Evolutionary conservation across 768 basidiomycete species (phyloP).

Genomic region (Pisolithus orientalis): DNA sequence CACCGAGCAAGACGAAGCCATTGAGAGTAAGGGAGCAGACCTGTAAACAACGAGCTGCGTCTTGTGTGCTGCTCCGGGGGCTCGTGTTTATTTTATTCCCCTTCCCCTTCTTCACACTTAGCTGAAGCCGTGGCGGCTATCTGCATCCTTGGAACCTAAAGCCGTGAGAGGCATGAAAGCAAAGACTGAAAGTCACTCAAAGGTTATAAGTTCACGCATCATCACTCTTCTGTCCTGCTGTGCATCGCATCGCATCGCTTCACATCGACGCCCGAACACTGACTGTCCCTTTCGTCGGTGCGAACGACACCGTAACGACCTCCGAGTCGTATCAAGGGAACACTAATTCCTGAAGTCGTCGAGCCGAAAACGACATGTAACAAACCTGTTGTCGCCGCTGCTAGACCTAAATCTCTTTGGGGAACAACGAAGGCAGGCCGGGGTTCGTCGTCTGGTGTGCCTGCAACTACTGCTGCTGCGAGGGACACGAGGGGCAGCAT

Average conservation of each 20-base stretch:
- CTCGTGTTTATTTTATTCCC: too few relatives aligned
- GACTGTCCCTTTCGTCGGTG: neutral
- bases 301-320: neutral
- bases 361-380: neutral
- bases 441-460: neutral
- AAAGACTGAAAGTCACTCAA: neutral
- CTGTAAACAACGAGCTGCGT: constrained; percentile 2
- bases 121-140: too few relatives aligned
- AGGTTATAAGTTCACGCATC: neutral
- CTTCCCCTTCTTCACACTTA: too few relatives aligned
- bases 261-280: neutral
- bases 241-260: too few relatives aligned
- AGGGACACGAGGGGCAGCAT: neutral
- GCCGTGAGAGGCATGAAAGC: neutral
- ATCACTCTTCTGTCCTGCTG: neutral
- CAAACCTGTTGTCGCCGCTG: neutral
- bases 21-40: constrained; percentile 3
- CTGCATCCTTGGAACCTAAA: neutral
- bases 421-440: neutral
- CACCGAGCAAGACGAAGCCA: constrained; percentile 11
- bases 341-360: neutral
- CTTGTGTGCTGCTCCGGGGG: too few relatives aligned
- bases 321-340: neutral
- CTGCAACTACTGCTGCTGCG: neutral
- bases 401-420: too few relatives aligned